Conservation (phyloP, 441 rosid genomes). For the Aquilaria agallochum region DNA sequence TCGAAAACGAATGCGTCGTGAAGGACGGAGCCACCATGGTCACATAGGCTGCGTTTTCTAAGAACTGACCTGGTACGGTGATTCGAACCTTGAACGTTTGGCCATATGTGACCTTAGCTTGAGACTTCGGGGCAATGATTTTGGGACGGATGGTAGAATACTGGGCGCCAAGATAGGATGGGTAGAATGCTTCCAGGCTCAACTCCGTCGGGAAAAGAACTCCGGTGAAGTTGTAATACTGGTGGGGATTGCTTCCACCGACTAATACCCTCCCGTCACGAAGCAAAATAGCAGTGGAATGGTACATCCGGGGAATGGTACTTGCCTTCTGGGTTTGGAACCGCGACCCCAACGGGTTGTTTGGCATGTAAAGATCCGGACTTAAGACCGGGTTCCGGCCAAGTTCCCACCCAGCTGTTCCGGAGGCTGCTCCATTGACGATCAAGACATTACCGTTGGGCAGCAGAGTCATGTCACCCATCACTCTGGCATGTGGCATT, state of each 20-base stretch:
- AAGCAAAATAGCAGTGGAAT: conserved; percentile 8
- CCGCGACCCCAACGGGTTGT: background rate
- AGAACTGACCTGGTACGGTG: background rate
- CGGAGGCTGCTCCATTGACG: conserved; percentile 28
- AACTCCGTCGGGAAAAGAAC: conserved; percentile 9
- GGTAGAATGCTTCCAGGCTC: conserved; percentile 15
- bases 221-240: conserved; percentile 10
- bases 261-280: conserved; percentile 14
- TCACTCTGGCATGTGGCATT: conserved; percentile 31
- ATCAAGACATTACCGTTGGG: conserved; percentile 31
- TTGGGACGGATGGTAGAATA: conserved; percentile 6
- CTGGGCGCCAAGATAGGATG: background rate
- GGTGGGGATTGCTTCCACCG: conserved; percentile 15
- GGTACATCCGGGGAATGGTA: conserved; percentile 9
- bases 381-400: conserved; percentile 25
- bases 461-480: conserved; percentile 40
- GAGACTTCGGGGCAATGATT: conserved; percentile 1
- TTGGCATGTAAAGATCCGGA: conserved; percentile 24
- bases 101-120: conserved; percentile 1
- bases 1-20: conserved; percentile 18
- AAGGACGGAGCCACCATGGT: conserved; percentile 22
- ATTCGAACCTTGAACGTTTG: conserved; percentile 1
- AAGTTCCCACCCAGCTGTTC: conserved; percentile 32
- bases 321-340: conserved; percentile 8
- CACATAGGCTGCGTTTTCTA: background rate